A percentile compares a stretch with the other conserved stretches of the same genome.
Evolutionary conservation across 2,329 filamentous ascomycete genomes (phyloP).

Genomic region (Stagonosporopsis vannaccii): DNA sequence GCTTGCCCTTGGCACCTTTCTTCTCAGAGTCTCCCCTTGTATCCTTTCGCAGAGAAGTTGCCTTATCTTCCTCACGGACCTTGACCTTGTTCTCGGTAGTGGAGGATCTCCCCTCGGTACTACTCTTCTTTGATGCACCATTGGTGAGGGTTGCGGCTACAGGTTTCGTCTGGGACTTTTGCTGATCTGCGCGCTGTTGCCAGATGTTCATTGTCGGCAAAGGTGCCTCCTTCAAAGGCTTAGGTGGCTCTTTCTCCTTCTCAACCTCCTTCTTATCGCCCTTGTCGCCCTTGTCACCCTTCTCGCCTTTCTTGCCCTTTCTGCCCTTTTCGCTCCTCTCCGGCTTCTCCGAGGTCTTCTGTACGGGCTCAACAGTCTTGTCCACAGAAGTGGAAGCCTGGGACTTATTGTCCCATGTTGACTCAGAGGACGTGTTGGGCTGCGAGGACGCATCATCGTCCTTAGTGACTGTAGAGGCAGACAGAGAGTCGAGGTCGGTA

Average conservation of each 20-base stretch:
- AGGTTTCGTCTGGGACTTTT: constrained; percentile 60
- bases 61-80: constrained; percentile 40
- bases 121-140: constrained; percentile 38
- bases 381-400: constrained; percentile 71
- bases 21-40: constrained; percentile 36
- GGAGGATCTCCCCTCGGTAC: constrained; percentile 28
- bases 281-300: constrained; percentile 53
- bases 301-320: constrained; percentile 58
- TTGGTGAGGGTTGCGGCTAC: constrained; percentile 51
- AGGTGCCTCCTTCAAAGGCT: constrained; percentile 79
- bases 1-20: constrained; percentile 37
- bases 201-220: constrained; percentile 87
- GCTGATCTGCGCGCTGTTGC: constrained; percentile 77
- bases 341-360: constrained; percentile 64
- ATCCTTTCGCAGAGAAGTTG: constrained; percentile 35
- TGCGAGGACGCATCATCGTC: constrained; percentile 68
- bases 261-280: constrained; percentile 63
- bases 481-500: constrained; percentile 62
- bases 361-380: constrained; percentile 61
- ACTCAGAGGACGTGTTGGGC: constrained; percentile 69
- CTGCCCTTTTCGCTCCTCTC: constrained; percentile 60
- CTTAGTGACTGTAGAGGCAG: constrained; percentile 62
- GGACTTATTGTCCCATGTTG: constrained; percentile 71
- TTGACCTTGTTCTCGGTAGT: constrained; percentile 30
- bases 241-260: constrained; percentile 52